phyloP scores from a whole-genome alignment of 805 yeast species.

The Nakazawaea sp. region DNA sequence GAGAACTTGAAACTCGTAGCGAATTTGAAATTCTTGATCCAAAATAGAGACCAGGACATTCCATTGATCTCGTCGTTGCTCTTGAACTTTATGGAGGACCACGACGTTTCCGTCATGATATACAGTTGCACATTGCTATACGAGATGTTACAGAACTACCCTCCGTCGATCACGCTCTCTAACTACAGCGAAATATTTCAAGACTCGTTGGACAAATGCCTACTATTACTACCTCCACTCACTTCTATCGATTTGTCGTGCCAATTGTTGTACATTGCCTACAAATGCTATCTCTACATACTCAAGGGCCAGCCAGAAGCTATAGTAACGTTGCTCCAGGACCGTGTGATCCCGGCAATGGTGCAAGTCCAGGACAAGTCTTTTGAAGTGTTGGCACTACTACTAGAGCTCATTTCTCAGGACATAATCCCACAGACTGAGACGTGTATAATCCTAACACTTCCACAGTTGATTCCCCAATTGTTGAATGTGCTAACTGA shows the following conservation, averaged over 20 bases:
- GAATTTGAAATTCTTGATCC: constrained; percentile 1
- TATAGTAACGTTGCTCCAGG: neutral
- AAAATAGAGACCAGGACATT: neutral
- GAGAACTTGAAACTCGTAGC: constrained; percentile 1
- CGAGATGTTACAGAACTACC: neutral
- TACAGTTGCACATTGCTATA: constrained; percentile 4
- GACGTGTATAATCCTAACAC: neutral
- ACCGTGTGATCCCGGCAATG: constrained; percentile 6
- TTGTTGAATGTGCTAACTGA: constrained; percentile 6
- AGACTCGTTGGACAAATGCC: constrained; percentile 8
- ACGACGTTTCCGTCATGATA: constrained; percentile 5
- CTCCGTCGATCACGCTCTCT: neutral
- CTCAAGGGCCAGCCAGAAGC: neutral
- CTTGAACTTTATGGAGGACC: constrained; percentile 10
- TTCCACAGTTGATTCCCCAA: constrained; percentile 1
- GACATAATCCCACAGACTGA: neutral
- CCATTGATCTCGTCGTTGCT: constrained; percentile 1
- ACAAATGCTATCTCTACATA: neutral
- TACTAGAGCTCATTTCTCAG: neutral
- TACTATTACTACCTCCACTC: constrained; percentile 7
- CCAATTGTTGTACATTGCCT: constrained; percentile 1
- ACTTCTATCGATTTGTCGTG: neutral
- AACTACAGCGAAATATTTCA: constrained; percentile 1
- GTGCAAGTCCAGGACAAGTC: constrained; percentile 4
- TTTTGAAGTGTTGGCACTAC: constrained; percentile 4